Conservation (phyloP, 73 alveolate genomes). For the Paramecium biaurelia region DNA sequence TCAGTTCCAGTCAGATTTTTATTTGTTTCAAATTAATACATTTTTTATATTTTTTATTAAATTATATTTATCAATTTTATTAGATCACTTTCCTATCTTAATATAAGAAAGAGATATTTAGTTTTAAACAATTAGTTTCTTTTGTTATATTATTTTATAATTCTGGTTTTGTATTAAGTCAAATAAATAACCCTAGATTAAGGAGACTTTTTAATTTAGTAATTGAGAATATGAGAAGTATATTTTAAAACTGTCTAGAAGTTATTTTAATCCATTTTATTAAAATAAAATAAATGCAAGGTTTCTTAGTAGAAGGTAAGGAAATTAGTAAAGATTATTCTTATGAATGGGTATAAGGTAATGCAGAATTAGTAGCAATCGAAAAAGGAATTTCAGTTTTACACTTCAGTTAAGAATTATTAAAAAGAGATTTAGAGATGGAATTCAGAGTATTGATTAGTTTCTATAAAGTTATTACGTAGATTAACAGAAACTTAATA, state of each 20-base stretch:
- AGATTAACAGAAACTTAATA: constrained; percentile 8
- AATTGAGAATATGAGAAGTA: neutral
- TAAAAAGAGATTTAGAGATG: constrained; percentile 51
- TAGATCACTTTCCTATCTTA: neutral
- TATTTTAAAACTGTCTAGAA: neutral
- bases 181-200: neutral
- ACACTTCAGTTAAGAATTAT: neutral
- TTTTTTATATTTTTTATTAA: neutral
- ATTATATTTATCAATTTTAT: neutral
- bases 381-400: constrained; percentile 8
- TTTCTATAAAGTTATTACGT: neutral
- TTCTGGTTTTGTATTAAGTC: neutral
- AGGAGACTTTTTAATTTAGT: neutral
- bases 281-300: constrained; percentile 17
- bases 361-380: constrained; percentile 46
- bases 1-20: neutral
- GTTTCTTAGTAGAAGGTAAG: constrained; percentile 37
- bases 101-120: neutral
- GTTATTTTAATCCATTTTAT: neutral
- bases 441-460: constrained; percentile 33
- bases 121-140: neutral
- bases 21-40: neutral
- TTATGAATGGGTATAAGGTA: constrained; percentile 45
- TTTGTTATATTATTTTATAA: neutral
- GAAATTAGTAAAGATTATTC: constrained; percentile 34